Conservation (phyloP, 371 early-diverging fungal genomes). For the Quaeritorhiza haematococci region DNA sequence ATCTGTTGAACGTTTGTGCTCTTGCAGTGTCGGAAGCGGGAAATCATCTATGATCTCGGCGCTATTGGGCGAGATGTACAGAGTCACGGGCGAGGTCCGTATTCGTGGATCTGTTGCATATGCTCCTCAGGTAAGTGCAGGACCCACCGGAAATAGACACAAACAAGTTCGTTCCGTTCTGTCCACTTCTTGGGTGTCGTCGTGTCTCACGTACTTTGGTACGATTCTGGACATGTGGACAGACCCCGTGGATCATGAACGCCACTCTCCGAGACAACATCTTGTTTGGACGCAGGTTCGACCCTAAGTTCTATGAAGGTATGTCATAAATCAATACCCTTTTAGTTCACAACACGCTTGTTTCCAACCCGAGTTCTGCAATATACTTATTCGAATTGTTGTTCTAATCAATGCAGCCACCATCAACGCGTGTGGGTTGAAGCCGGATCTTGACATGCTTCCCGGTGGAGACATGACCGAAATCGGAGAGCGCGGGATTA, state of each 20-base stretch:
- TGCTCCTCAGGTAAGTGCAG: slow-evolving; percentile 86
- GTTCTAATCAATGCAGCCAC: slow-evolving; percentile 13
- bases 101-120: slow-evolving; percentile 82
- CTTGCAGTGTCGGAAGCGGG: slow-evolving; percentile 73
- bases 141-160: slow-evolving; percentile 23
- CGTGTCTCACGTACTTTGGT: too few species aligned
- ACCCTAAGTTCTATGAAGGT: slow-evolving; percentile 70
- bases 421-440: slow-evolving; percentile 49
- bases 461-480: slow-evolving; percentile 84
- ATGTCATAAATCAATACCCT: neutral
- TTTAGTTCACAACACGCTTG: too few species aligned
- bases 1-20: neutral
- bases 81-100: slow-evolving; percentile 54
- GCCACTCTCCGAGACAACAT: slow-evolving; percentile 87
- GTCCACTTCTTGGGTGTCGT: too few species aligned
- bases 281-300: slow-evolving; percentile 79
- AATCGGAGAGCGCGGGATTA: slow-evolving; percentile 93
- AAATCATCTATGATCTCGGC: slow-evolving; percentile 80
- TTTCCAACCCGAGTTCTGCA: too few species aligned
- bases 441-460: slow-evolving; percentile 73
- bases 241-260: slow-evolving; percentile 87
- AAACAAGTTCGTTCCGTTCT: too few species aligned
- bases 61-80: slow-evolving; percentile 83
- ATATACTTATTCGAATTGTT: slow-evolving; percentile 6
- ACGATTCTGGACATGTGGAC: neutral